phyloP scores from a whole-genome alignment of 1,139 yeast species.

The Saccharomyces hybrid region DNA sequence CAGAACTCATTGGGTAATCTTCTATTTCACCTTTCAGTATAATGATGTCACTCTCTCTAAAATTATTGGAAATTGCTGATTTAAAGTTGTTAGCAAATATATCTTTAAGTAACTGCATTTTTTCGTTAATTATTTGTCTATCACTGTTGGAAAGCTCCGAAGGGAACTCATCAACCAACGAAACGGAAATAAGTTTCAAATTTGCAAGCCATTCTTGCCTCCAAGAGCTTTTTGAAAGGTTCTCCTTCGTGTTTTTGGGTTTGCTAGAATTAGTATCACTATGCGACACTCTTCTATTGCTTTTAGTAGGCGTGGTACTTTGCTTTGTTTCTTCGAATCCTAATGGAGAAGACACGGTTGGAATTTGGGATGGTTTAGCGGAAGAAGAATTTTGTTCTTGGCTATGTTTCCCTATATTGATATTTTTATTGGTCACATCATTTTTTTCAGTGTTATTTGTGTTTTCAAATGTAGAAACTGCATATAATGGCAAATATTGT shows the following conservation, averaged over 20 bases:
- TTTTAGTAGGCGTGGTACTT: neutral
- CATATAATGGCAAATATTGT: constrained; percentile 12
- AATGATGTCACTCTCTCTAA: constrained; percentile 3
- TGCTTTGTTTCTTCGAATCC: neutral
- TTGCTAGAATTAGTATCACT: neutral
- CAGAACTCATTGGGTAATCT: constrained; percentile 1
- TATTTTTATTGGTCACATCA: neutral
- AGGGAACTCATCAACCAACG: constrained; percentile 3
- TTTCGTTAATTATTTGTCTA: neutral
- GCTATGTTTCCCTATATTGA: neutral
- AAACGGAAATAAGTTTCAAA: constrained; percentile 1
- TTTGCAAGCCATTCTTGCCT: constrained; percentile 3
- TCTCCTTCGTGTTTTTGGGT: neutral
- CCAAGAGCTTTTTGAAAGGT: constrained; percentile 1
- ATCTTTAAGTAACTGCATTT: neutral
- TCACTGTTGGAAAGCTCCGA: neutral
- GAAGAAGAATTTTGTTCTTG: neutral
- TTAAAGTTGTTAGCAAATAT: constrained; percentile 3
- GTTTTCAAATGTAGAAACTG: neutral
- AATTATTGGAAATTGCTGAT: neutral
- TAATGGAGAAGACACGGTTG: neutral
- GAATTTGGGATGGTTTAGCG: neutral
- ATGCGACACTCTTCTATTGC: too few relatives aligned
- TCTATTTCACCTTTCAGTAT: constrained; percentile 4
- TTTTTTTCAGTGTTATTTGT: neutral